Base-by-base conservation (phyloP, 805 yeast species). In the Saccharomycopsis sp. region DNA sequence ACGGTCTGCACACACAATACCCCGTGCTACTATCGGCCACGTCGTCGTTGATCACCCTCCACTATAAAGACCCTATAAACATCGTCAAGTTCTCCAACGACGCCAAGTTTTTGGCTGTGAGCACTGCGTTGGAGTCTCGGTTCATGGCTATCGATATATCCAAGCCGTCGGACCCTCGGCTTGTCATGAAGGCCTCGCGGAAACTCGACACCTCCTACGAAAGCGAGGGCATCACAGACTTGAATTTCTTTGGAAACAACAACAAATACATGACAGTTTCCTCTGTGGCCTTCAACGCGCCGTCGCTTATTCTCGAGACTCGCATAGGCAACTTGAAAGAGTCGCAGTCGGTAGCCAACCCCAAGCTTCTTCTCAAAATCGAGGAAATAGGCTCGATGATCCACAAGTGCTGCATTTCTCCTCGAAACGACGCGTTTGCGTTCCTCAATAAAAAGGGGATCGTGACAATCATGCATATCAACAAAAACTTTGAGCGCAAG, bases 151-250 rank as follows among this genome's bases (percentile, higher is more conserved):
- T 91, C 16, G 81, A 85, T 52, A 73, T 91, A 14, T 74, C 78
- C 41, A 82, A 84, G 62, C 79, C 83, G 1, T 76, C 76, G 29
- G 84, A 82, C 53, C 89, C 91, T 1, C 77, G 84, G 21, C 68
- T 85, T 34, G 78, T 85, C 0, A 80, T 86, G 84, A 83, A 85
- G 62, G 83, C 89, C 0, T 75, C 81, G 41, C 71, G 91, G 47
- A 74, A 82, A 2, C 68, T 83, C 3, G 87, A 83, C 57, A 80
- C 84, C 0, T 79, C 85, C 0, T 69, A 86, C 62, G 94, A 88
- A 60, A 82, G 88, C 56, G 97, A 91, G 67, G 97, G 97, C 1
- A 88, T 91, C 41, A 91, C 97, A 0, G 87, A 84, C 61, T 71
- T 88, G 4, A 79, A 80, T 58, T 86, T 90, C 67, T 84, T 85